Evolutionary conservation across 345 rosid genomes (phyloP), one percentile per base, ranked within the genome.

Genomic region (Ceriops tagal): DNA sequence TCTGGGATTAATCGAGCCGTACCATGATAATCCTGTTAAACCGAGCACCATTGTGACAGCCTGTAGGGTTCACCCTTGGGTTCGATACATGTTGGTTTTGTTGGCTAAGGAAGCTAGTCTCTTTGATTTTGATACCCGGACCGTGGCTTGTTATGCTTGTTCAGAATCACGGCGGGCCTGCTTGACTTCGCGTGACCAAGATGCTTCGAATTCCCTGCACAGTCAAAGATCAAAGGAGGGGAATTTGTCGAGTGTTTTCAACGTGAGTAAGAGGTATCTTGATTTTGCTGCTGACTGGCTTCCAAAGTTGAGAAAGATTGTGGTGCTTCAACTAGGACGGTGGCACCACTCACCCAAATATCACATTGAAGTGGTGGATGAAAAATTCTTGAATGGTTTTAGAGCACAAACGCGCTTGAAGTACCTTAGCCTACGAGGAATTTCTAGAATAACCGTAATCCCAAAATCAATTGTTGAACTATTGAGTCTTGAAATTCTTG

Each of bases 341-440:
- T 82, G 88, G 85, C 76, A 61, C 53, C 4, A 65, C 61, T 56
- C 73, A 4, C 34, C 27, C 3, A 49, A 56, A n/a, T 58, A 68
- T 39, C 84, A 84, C 73, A 66, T 82, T 32, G 88, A 81, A 66
- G 82, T 82, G 6, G 81, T 71, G 57, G 70, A 62, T 57, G 68
- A 59, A 1, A 72, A 70, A 1, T 78, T 73, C 70, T 70, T 84
- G 21, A 69, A 61, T 46, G 80, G 71, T 15, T 61, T 75, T 59
- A 64, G 68, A 49, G 4, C 35, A 4, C 65, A 66, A 67, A 74
- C 21, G 53, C 58, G 62, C 8, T 52, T 82, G 52, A 84, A 72
- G 78, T 73, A 72, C 22, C 71, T 84, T 21, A 73, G 82, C 53
- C 74, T 84, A 28, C 82, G 80, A 65, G 88, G 85, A 22, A 64